Evolutionary conservation across 768 basidiomycete species (phyloP), one percentile per base, ranked within the genome.

Genomic region (Pleurotus eryngii): DNA sequence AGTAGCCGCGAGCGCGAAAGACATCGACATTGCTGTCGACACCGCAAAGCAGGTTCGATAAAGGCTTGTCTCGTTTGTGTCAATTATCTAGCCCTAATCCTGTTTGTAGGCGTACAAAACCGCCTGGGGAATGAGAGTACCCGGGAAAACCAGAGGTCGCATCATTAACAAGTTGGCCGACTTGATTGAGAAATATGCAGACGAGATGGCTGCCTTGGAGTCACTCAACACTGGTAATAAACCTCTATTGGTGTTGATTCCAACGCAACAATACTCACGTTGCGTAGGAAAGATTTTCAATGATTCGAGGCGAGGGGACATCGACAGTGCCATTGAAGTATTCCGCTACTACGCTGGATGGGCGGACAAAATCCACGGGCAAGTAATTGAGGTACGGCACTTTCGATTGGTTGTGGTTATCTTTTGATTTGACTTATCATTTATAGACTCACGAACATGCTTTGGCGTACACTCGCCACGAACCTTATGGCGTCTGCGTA

Each of bases 311-410:
- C 69, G 64, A 15, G 69, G 64, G 0, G 90, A 90, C 61, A 67
- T 89, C 2, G 63, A 65, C 0, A 70, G 70, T 54, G 69, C 80
- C 0, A 76, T 86, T 57, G 73, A 68, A 18, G 74, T 75, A 27
- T 69, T 93, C 61, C 77, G 83, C 35, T 96, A 95, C 74, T 98
- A 89, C 64, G 90, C 85, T 42, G 95, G 94, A 15, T 91, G 90
- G 86, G 90, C 92, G 18, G 94, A 95, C 75, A 96, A 95, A 74
- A 72, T 89, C 54, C 75, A 79, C 4, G 91, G 90, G 4, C 82
- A 90, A 68, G 84, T 83, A 6, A 85, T 92, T 67, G 90, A 93
- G 46, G 64, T 61, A 46, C 2, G 43, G 9, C 8, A 30, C 5
- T 6, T 7, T n/a, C 9, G n/a, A 39, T n/a, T 35, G n/a, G 7